Evolutionary conservation across 2,329 filamentous ascomycete species (phyloP).

Genomic region (Phyllosticta citribraziliensis): DNA sequence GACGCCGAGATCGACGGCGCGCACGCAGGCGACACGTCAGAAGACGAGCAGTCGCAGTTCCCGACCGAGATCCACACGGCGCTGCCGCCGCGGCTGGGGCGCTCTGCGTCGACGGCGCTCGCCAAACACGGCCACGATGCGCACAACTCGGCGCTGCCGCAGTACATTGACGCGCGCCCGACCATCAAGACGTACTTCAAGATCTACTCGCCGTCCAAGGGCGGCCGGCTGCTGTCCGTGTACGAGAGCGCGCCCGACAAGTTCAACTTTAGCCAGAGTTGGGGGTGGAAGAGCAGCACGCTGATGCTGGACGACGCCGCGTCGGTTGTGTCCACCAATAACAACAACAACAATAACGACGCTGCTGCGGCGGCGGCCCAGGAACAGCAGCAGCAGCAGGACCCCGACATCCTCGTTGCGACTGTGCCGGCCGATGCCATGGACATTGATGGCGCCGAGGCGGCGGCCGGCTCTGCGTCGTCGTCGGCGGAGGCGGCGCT

Average conservation of each 20-base stretch:
- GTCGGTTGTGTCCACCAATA: constrained; percentile 22
- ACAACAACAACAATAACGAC: neutral
- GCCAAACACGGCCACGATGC: neutral
- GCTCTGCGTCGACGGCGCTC: too few species aligned
- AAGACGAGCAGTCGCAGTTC: too few species aligned
- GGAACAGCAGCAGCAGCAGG: neutral
- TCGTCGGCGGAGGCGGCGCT: neutral
- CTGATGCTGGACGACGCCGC: constrained; percentile 44
- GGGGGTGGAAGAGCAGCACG: constrained; percentile 53
- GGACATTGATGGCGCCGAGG: neutral
- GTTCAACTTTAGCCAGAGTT: constrained; percentile 52
- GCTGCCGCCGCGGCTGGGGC: too few species aligned
- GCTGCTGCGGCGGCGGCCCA: neutral
- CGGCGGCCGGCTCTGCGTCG: neutral
- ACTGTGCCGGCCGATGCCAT: neutral
- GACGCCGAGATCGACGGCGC: too few species aligned
- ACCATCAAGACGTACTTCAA: constrained; percentile 54
- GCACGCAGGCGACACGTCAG: too few species aligned
- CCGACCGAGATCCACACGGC: too few species aligned
- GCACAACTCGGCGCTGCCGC: constrained; percentile 30
- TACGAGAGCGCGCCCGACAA: constrained; percentile 49
- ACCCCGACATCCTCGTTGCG: neutral
- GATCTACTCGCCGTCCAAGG: constrained; percentile 49
- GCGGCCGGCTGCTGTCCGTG: constrained; percentile 48
- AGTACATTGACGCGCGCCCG: constrained; percentile 44